Evolutionary conservation across 768 basidiomycete species (phyloP).

Genomic region (Pleurotus giganteus): DNA sequence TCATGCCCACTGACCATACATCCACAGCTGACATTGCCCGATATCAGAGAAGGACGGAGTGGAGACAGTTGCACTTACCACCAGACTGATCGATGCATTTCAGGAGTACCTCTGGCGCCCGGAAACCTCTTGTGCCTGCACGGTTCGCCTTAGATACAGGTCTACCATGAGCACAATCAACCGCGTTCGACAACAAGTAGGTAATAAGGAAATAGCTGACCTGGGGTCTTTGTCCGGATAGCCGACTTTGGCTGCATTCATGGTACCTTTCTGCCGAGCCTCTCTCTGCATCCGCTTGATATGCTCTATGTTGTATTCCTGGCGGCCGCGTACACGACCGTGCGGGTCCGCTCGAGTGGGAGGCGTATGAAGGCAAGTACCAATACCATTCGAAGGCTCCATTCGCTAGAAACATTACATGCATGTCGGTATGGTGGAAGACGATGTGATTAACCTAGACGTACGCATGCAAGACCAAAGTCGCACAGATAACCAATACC

Average conservation of each 20-base stretch:
- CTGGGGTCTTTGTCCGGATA: constrained; percentile 74
- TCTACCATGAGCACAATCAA: constrained; percentile 31
- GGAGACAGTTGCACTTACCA: constrained; percentile 46
- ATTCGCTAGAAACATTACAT: constrained; percentile 45
- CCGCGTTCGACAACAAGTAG: neutral
- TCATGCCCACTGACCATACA: constrained; percentile 93
- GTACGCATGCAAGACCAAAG: constrained; percentile 92
- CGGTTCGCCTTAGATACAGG: constrained; percentile 90
- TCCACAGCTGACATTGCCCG: constrained; percentile 71
- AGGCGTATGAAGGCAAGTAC: constrained; percentile 77
- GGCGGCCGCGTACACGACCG: constrained; percentile 47
- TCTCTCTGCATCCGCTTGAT: constrained; percentile 61
- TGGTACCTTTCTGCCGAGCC: constrained; percentile 50
- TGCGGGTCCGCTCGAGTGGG: constrained; percentile 65
- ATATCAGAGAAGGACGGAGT: neutral
- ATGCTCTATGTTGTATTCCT: constrained; percentile 44
- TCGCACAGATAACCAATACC: constrained; percentile 88
- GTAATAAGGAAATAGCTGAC: constrained; percentile 31
- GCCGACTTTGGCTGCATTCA: constrained; percentile 69
- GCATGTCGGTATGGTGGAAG: neutral
- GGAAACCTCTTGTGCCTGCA: constrained; percentile 94
- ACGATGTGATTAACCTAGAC: constrained; percentile 22
- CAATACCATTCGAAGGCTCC: constrained; percentile 39
- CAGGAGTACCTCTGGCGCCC: constrained; percentile 93
- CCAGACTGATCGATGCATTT: constrained; percentile 94